Evolutionary conservation across 768 basidiomycete genomes (phyloP), one percentile per base, ranked within the genome.

Genomic region (Mycena metata): DNA sequence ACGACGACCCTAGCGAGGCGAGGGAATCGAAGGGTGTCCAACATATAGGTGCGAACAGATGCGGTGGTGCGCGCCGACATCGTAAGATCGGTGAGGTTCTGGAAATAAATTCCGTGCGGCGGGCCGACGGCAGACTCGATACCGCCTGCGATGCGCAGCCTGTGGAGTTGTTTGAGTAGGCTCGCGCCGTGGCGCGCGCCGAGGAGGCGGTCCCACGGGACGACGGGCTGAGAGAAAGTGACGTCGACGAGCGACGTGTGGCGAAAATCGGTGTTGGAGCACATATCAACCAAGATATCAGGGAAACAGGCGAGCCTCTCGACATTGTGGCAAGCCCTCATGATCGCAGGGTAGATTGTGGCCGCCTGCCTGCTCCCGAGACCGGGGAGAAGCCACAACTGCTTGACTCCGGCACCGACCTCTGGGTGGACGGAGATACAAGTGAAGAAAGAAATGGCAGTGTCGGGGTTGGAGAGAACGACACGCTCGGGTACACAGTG

Each of bases 201-300:
- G 11, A 69, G 36, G n/a, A 69, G 43, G 1, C 52, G 58, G 13
- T 64, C 51, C 63, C 68, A 69, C 0, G 68, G 68, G 0, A 69
- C 21, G 23, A 57, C 50, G 16, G 58, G 33, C 5, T 64, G 63
- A 3, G 60, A 24, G 36, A 69, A 15, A 2, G 59, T 64, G 3
- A 69, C 58, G 33, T 69, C 63, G 0, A 61, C 59, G 9, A 69
- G 58, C 6, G 68, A 30, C 1, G 26, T 60, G 33, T 69, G 63
- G 6, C 19, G 33, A 54, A 69, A 69, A 3, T 21, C 16, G 23
- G 49, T 19, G 41, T 36, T 49, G 15, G 24, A 39, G 21, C 62
- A 64, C 17, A 69, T 43, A 49, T n/a, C 46, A 11, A 65, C 16
- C 39, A 60, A 24, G 16, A 35, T 15, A 12, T 60, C 39, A 2